A percentile compares a stretch with the other conserved stretches of the same genome.
These are phyloP conservation scores for Paramecium bursaria DNA, from an alignment of 73 alveolate species.

Conservation along the genomic window DNA sequence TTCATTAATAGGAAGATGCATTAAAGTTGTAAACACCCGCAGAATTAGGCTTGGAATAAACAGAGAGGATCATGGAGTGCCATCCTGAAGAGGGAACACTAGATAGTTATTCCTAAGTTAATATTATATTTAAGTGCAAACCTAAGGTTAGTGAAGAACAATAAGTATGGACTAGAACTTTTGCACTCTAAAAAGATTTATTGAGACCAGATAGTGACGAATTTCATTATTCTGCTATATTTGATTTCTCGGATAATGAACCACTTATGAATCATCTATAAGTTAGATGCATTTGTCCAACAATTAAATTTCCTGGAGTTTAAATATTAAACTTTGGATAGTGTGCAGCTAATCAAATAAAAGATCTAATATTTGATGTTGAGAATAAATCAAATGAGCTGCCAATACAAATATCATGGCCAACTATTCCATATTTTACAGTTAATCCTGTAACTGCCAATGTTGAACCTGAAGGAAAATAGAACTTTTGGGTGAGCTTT, in stretches of 20 bases:
- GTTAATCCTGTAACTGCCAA: slow-evolving; percentile 91
- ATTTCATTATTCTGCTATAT: slow-evolving; percentile 79
- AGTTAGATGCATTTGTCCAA: slow-evolving; percentile 96
- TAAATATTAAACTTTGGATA: slow-evolving; percentile 86
- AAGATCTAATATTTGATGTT: slow-evolving; percentile 88
- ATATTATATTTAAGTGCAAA: slow-evolving; percentile 87
- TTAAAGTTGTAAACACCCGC: slow-evolving; percentile 90
- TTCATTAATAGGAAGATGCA: slow-evolving; percentile 86
- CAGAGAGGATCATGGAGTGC: slow-evolving; percentile 94
- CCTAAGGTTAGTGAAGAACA: slow-evolving; percentile 72
- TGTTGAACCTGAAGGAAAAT: slow-evolving; percentile 88
- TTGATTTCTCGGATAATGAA: slow-evolving; percentile 83
- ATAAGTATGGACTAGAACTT: slow-evolving; percentile 68
- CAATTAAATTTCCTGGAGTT: slow-evolving; percentile 86
- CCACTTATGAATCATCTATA: slow-evolving; percentile 92
- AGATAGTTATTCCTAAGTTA: slow-evolving; percentile 91
- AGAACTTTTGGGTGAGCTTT: slow-evolving; percentile 89
- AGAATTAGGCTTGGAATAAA: slow-evolving; percentile 93
- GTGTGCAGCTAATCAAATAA: slow-evolving; percentile 91
- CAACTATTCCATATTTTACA: slow-evolving; percentile 92
- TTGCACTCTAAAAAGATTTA: slow-evolving; percentile 76
- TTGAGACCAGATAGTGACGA: slow-evolving; percentile 79
- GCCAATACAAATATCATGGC: slow-evolving; percentile 89
- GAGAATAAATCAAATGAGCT: slow-evolving; percentile 94
- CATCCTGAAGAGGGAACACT: slow-evolving; percentile 95